phyloP scores from a whole-genome alignment of 2,329 filamentous ascomycete species.

The Trichoderma sp. region DNA sequence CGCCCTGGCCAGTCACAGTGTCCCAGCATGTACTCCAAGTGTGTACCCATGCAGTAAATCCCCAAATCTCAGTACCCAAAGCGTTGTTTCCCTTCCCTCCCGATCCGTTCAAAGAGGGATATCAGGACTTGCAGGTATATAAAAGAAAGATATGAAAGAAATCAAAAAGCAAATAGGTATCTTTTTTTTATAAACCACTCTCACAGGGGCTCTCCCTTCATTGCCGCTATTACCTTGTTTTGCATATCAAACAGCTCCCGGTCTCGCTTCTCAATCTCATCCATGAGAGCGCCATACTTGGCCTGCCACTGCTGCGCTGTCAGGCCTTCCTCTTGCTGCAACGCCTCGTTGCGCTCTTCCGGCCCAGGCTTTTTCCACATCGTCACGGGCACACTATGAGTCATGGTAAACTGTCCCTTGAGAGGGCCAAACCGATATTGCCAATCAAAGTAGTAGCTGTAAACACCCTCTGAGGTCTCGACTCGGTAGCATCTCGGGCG shows the following conservation, averaged over 20 bases:
- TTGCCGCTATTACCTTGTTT: constrained; percentile 44
- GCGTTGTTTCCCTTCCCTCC: not conserved
- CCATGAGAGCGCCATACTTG: constrained; percentile 60
- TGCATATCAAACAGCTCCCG: constrained; percentile 51
- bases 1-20: not conserved
- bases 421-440: constrained; percentile 57
- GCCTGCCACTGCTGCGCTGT: constrained; percentile 51
- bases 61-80: not conserved
- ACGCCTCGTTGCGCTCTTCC: constrained; percentile 29
- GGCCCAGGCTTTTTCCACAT: constrained; percentile 42
- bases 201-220: constrained; percentile 31
- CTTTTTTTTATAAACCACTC: constrained; percentile 12
- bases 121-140: not conserved
- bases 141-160: not conserved
- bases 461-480: constrained; percentile 45
- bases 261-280: constrained; percentile 60
- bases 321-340: constrained; percentile 27
- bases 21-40: not conserved
- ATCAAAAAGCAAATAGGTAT: constrained; percentile 25
- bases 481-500: constrained; percentile 46
- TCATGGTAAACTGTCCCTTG: constrained; percentile 55
- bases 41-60: not conserved
- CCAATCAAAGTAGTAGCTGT: constrained; percentile 57
- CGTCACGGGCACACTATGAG: constrained; percentile 48
- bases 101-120: not conserved